Conservation (phyloP, 257 asterid genomes). For the Nicotiana otophora region DNA sequence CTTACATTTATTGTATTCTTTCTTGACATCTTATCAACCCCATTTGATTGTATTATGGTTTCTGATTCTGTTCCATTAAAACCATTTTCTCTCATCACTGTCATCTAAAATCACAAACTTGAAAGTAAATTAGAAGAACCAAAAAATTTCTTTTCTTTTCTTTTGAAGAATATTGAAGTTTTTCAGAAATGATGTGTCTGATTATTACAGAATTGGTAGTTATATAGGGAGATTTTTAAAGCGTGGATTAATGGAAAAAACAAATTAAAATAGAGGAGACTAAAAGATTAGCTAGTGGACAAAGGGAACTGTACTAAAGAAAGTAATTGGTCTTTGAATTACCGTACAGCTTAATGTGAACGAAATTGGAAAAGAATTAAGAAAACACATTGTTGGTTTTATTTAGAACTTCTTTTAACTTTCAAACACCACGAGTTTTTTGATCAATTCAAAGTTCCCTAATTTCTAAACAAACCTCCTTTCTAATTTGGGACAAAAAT, state of each 20-base stretch:
- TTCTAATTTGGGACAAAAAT: no score
- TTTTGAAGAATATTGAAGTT: background rate
- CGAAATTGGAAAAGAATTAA: background rate
- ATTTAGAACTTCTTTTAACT: background rate
- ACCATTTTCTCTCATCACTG: conserved; percentile 22
- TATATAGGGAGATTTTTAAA: background rate
- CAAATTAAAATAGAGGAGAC: background rate
- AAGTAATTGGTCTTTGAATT: background rate
- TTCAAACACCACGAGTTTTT: background rate
- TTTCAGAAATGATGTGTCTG: background rate
- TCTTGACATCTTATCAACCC: conserved; percentile 23
- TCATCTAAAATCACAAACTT: conserved; percentile 12
- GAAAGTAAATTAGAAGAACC: background rate
- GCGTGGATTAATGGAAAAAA: background rate
- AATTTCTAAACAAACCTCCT: background rate
- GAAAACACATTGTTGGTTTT: background rate
- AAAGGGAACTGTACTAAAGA: background rate
- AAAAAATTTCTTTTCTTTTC: background rate
- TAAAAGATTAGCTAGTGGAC: background rate
- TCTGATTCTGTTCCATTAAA: conserved; percentile 31
- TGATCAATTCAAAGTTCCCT: background rate
- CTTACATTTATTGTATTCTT: conserved; percentile 50
- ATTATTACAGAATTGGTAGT: background rate
- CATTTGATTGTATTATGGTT: conserved; percentile 20
- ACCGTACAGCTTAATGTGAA: background rate